These are phyloP conservation scores for Cutaneotrichosporon mucoides DNA, from an alignment of 1,284 basidiomycete genomes.

Conservation along the genomic window DNA sequence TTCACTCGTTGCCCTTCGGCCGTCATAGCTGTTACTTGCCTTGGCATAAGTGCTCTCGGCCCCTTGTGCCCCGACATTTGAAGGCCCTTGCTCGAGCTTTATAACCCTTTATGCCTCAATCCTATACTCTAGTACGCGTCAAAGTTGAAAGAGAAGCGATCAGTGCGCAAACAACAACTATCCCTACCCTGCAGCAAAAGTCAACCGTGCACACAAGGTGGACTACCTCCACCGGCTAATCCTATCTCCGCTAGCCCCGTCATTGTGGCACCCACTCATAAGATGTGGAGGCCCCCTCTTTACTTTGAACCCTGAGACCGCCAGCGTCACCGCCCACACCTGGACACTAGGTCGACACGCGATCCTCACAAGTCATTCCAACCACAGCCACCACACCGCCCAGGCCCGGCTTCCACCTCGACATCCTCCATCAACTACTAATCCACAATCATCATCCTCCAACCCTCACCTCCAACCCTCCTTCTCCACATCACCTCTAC, in stretches of 20 bases:
- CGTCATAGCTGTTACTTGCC: too few relatives aligned
- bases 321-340: not conserved
- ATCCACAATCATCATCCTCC: not conserved
- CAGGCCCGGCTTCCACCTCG: conserved; percentile 1
- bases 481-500: not conserved
- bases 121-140: too few relatives aligned
- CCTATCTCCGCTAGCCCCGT: not conserved
- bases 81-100: too few relatives aligned
- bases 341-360: not conserved
- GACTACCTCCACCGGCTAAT: not conserved
- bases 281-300: not conserved
- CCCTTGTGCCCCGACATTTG: too few relatives aligned
- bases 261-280: not conserved
- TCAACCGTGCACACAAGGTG: not conserved
- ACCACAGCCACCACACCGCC: too few relatives aligned
- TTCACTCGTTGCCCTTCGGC: too few relatives aligned
- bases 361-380: not conserved
- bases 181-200: too few relatives aligned
- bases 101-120: too few relatives aligned
- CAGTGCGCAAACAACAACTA: too few relatives aligned
- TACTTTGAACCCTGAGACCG: not conserved
- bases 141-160: too few relatives aligned
- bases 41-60: too few relatives aligned
- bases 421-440: not conserved
- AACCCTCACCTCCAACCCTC: not conserved